Percentiles rank a stretch among this genome's conserved stretches.
Evolutionary conservation across 306 rosid genomes (phyloP).

Genomic region (Pyrus pyrifolia): DNA sequence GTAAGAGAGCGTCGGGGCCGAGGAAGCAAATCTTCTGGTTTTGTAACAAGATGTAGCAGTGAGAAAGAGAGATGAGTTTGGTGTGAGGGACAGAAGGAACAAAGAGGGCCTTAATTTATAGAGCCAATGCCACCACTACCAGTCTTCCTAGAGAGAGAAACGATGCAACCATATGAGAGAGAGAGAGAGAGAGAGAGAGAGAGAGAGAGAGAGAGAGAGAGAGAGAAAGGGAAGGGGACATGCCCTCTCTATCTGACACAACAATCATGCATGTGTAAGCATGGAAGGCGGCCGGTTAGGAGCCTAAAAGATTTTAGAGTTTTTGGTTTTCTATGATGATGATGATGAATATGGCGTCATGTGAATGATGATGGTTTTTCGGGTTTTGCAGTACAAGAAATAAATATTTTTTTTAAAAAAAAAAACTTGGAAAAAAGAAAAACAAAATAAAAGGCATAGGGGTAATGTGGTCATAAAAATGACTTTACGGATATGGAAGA

Average conservation of each 20-base stretch:
- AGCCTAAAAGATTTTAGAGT: constrained; percentile 45
- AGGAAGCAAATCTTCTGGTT: constrained; percentile 21
- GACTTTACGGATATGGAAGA: constrained; percentile 29
- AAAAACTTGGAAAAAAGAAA: background rate
- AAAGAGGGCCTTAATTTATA: constrained; percentile 64
- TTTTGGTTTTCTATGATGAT: constrained; percentile 19
- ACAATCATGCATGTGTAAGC: constrained; percentile 99
- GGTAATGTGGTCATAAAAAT: constrained; percentile 31
- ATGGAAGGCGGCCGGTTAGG: constrained; percentile 99
- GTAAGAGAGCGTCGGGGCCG: constrained; percentile 25
- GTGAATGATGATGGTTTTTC: constrained; percentile 47
- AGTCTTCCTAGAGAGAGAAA: background rate
- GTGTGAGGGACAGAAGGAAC: constrained; percentile 61
- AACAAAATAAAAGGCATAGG: background rate
- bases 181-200: constrained; percentile 11
- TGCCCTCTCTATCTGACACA: constrained; percentile 76
- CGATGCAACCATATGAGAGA: background rate
- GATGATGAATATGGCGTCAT: constrained; percentile 70
- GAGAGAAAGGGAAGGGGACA: constrained; percentile 32
- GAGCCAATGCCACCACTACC: constrained; percentile 23
- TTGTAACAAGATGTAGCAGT: constrained; percentile 18
- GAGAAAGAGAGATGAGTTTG: constrained; percentile 1
- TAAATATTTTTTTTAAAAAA: no score
- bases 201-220: background rate
- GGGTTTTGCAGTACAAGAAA: background rate